Conservation (phyloP, 495 filamentous ascomycete genomes). For the Astrocystis sublimbata region DNA sequence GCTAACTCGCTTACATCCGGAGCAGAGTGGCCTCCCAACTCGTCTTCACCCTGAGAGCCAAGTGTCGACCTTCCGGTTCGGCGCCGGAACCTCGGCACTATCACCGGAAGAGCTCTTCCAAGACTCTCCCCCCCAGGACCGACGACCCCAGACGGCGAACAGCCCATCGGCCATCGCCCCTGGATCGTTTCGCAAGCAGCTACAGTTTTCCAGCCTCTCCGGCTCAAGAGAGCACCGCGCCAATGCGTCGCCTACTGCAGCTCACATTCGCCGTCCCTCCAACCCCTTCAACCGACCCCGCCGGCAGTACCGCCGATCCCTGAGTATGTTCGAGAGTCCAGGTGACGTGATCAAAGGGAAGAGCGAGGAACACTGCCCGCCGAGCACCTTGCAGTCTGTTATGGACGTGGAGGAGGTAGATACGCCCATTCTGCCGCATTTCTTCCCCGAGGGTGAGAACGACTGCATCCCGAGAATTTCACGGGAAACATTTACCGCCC, state of each 20-base stretch:
- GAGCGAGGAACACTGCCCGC: constrained; percentile 55
- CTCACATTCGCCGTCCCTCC: constrained; percentile 68
- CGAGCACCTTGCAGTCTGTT: constrained; percentile 62
- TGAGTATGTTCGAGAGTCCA: constrained; percentile 96
- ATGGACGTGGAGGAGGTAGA: constrained; percentile 72
- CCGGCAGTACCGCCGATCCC: constrained; percentile 84
- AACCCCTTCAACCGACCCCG: constrained; percentile 74
- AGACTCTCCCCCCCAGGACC: constrained; percentile 75
- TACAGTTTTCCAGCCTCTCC: constrained; percentile 53
- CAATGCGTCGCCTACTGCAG: constrained; percentile 70
- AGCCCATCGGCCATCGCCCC: constrained; percentile 55
- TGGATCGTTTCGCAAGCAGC: constrained; percentile 58
- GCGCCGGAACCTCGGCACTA: constrained; percentile 59
- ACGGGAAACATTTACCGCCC: constrained; percentile 71
- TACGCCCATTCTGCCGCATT: constrained; percentile 77
- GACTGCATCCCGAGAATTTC: constrained; percentile 87
- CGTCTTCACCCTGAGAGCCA: constrained; percentile 57
- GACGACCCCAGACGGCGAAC: constrained; percentile 56
- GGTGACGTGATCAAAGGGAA: constrained; percentile 78
- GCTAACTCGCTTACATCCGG: constrained; percentile 24
- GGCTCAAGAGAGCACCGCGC: constrained; percentile 49
- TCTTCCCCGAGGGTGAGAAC: constrained; percentile 75
- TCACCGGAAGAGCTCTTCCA: constrained; percentile 77
- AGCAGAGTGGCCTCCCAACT: background rate
- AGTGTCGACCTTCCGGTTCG: constrained; percentile 75